Evolutionary conservation across 2,329 filamentous ascomycete genomes (phyloP).

Genomic region (Grosmannia clavigera): DNA sequence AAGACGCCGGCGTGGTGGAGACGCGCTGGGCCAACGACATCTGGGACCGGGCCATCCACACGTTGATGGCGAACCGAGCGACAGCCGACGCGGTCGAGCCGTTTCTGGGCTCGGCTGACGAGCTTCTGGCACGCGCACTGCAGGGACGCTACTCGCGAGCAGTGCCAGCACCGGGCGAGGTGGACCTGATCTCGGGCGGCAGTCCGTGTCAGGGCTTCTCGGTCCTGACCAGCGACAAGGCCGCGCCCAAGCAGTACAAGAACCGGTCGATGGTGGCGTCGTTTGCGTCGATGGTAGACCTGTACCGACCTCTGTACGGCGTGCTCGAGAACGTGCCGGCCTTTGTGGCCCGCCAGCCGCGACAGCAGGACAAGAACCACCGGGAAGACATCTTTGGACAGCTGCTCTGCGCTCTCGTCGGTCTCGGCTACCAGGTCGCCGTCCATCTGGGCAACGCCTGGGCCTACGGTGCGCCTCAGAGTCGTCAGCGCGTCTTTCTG

Average conservation of each 20-base stretch:
- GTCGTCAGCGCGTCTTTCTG: constrained; percentile 56
- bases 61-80: constrained; percentile 55
- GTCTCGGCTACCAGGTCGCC: constrained; percentile 64
- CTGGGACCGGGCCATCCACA: constrained; percentile 50
- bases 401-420: constrained; percentile 59
- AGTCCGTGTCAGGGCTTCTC: constrained; percentile 73
- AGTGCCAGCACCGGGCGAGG: constrained; percentile 47
- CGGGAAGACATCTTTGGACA: constrained; percentile 59
- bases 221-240: constrained; percentile 42
- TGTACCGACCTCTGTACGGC: constrained; percentile 63
- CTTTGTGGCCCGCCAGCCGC: constrained; percentile 26
- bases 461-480: constrained; percentile 54
- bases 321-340: constrained; percentile 64
- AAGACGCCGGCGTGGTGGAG: constrained; percentile 54
- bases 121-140: constrained; percentile 46
- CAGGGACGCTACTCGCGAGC: constrained; percentile 30
- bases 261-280: constrained; percentile 70
- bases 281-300: constrained; percentile 61
- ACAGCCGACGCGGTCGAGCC: constrained; percentile 30
- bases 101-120: constrained; percentile 62
- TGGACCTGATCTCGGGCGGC: constrained; percentile 60
- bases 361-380: constrained; percentile 19
- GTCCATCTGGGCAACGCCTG: constrained; percentile 58
- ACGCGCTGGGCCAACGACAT: constrained; percentile 60
- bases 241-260: constrained; percentile 41